Evolutionary conservation across 1,139 yeast species (phyloP).

Genomic region (Scheffersomyces illinoinensis): DNA sequence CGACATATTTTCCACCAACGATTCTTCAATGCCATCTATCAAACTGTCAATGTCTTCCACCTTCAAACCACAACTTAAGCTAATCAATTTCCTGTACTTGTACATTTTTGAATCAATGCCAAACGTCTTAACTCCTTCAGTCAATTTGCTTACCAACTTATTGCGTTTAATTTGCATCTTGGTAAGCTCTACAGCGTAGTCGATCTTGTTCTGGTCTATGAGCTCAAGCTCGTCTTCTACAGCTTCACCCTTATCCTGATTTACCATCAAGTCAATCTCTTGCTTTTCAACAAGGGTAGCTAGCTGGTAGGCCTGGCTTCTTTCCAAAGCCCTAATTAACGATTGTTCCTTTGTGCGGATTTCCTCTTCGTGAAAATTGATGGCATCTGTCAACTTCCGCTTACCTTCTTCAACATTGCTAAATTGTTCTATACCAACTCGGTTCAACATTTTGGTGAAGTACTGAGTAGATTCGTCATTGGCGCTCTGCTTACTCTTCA

Average conservation of each 20-base stretch:
- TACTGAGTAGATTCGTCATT: slow-evolving; percentile 16
- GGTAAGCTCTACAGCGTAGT: slow-evolving; percentile 46
- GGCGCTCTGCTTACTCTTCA: slow-evolving; percentile 18
- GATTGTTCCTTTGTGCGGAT: slow-evolving; percentile 37
- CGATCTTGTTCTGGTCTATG: slow-evolving; percentile 22
- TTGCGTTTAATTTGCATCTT: slow-evolving; percentile 54
- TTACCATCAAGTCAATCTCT: slow-evolving; percentile 27
- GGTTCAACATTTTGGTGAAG: slow-evolving; percentile 17
- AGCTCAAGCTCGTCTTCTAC: slow-evolving; percentile 15
- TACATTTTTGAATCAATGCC: slow-evolving; percentile 61
- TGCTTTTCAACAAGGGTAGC: slow-evolving; percentile 46
- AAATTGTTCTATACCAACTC: slow-evolving; percentile 26
- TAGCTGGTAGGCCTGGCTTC: slow-evolving; percentile 51
- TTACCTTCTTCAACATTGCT: slow-evolving; percentile 32
- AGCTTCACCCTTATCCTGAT: slow-evolving; percentile 12
- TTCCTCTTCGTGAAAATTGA: slow-evolving; percentile 25
- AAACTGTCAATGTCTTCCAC: slow-evolving; percentile 77
- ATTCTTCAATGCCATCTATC: slow-evolving; percentile 48
- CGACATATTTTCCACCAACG: slow-evolving; percentile 33
- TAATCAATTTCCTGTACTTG: slow-evolving; percentile 77
- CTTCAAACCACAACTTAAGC: slow-evolving; percentile 79
- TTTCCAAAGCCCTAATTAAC: slow-evolving; percentile 27
- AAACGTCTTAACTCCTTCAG: slow-evolving; percentile 34
- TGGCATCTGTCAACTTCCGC: slow-evolving; percentile 20
- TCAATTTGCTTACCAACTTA: slow-evolving; percentile 39